Evolutionary conservation across 2,329 filamentous ascomycete species (phyloP), one percentile per base, ranked within the genome.

Genomic region (Pestalotiopsis sp.): DNA sequence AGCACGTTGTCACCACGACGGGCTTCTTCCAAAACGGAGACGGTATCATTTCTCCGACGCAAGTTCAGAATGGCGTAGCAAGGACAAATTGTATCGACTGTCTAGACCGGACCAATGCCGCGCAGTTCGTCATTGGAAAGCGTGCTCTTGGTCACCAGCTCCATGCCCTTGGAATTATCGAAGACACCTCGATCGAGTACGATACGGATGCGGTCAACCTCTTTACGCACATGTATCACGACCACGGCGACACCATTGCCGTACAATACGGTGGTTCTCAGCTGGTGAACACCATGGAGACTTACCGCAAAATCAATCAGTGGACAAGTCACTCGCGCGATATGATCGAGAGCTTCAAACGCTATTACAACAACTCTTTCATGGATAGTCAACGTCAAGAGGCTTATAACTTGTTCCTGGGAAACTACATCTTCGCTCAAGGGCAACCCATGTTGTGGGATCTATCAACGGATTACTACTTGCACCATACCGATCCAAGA

Each of bases 351-450:
- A 97, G 94, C 79, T 98, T 99, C 84, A 99, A 98, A 80, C 90
- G 96, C 36, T 99, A 98, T 80, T 99, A 99, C 80, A 97, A 98
- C 82, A 99, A 99, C 77, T 97, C 95, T 0, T 99, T 99, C 78
- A 87, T 99, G 9, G 96, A 99, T 79, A 95, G 92, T n/a, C 96
- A 99, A 78, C 90, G 96, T 39, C 96, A 99, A 80, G 96, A 99
- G 80, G 96, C 96, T 0, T 98, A 98, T 80, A 99, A 99, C 74
- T 85, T 99, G 11, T 99, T 99, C 77, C 87, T 99, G 1, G 96
- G 96, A 6, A 98, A 98, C 77, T 99, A 99, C 78, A 93, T 95
- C 65, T 98, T 94, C 77, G 83, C 88, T 0, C 90, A 94, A 72
- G 94, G 93, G 0, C 92, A 97, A 77, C 96, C 96, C 0, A 95